Conservation (phyloP, 768 basidiomycete genomes). For the Galerina sulciceps region DNA sequence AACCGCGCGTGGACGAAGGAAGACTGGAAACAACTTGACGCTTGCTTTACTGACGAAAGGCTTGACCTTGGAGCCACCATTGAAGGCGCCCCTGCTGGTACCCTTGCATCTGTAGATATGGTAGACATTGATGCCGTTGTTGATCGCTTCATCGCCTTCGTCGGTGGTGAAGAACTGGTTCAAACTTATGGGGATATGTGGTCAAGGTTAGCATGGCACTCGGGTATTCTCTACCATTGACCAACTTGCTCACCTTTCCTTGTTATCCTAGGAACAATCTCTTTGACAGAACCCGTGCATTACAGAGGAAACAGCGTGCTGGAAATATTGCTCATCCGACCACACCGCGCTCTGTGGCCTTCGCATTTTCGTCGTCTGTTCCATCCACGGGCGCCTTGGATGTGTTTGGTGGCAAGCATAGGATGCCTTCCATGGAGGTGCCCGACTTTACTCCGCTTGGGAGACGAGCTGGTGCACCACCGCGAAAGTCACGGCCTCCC, state of each 20-base stretch:
- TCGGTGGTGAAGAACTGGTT: conserved; percentile 50
- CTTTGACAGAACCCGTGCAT: conserved; percentile 51
- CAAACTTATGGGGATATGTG: conserved; percentile 52
- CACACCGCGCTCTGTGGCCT: conserved; percentile 35
- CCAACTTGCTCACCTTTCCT: not conserved
- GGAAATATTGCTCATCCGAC: conserved; percentile 63
- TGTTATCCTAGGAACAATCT: conserved; percentile 49
- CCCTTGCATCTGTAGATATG: conserved; percentile 54
- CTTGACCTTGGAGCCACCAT: conserved; percentile 44
- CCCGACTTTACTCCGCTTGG: conserved; percentile 58
- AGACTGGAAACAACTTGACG: conserved; percentile 83
- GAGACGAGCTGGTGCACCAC: conserved; percentile 29
- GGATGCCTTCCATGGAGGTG: conserved; percentile 40
- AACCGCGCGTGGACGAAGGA: conserved; percentile 64
- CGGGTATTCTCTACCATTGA: not conserved
- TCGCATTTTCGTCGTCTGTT: conserved; percentile 4
- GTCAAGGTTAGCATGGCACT: conserved; percentile 50
- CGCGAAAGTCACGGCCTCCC: conserved; percentile 21
- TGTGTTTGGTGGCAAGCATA: conserved; percentile 11
- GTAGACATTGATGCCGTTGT: conserved; percentile 64
- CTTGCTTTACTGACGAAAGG: conserved; percentile 76
- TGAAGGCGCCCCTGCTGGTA: conserved; percentile 28
- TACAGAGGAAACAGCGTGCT: conserved; percentile 62
- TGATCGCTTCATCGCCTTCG: conserved; percentile 52
- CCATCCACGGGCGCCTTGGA: not conserved